These are phyloP conservation scores for Amylocarpus encephaloides DNA, from an alignment of 2,329 filamentous ascomycete genomes.

Conservation along the genomic window DNA sequence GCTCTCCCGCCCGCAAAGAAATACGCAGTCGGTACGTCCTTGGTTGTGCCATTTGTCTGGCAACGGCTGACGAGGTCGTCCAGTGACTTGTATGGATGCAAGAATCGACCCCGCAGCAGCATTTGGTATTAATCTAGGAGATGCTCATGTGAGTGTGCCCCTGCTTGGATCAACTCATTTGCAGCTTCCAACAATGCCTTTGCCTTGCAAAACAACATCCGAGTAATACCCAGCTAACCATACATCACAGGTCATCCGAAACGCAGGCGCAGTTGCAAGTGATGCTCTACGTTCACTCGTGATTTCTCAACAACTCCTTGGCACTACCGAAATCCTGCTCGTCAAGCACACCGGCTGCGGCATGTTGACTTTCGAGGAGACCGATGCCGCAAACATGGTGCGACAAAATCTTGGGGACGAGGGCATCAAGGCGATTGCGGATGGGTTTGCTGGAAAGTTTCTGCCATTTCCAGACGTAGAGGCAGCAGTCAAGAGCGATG, in stretches of 20 bases:
- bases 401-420: constrained; percentile 48
- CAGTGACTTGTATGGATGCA: constrained; percentile 78
- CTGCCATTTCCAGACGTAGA: constrained; percentile 53
- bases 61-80: background rate
- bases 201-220: background rate
- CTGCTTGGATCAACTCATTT: too few species aligned
- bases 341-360: constrained; percentile 55
- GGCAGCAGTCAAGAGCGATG: constrained; percentile 58
- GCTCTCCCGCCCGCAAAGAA: constrained; percentile 64
- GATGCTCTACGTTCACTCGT: constrained; percentile 70
- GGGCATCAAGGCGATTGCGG: constrained; percentile 35
- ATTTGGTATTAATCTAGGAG: constrained; percentile 65
- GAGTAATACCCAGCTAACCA: background rate
- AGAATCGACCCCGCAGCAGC: constrained; percentile 61
- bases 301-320: constrained; percentile 73
- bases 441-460: constrained; percentile 21
- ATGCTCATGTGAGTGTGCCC: constrained; percentile 51
- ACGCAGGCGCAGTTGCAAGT: constrained; percentile 59
- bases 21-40: constrained; percentile 52
- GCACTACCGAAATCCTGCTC: constrained; percentile 63
- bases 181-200: background rate
- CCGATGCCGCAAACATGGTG: constrained; percentile 48
- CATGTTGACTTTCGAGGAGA: constrained; percentile 63
- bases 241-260: constrained; percentile 54
- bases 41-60: constrained; percentile 4